These are phyloP conservation scores for Penicillium pancosmium DNA, from an alignment of 495 filamentous ascomycete genomes.

Conservation along the genomic window DNA sequence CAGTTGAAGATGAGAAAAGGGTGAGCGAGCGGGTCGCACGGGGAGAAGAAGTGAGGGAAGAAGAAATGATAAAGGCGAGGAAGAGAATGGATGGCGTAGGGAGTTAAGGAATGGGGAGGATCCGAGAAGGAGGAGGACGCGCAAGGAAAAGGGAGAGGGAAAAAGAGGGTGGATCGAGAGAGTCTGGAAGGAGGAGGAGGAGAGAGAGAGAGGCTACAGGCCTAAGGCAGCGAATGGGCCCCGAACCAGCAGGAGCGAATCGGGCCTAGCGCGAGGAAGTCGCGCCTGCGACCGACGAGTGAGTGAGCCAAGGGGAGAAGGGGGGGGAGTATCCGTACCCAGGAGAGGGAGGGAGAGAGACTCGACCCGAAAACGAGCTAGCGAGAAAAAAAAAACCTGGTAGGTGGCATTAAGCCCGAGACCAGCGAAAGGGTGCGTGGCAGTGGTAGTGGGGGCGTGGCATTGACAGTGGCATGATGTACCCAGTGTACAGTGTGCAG, in stretches of 20 bases:
- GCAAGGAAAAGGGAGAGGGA: constrained; percentile 36
- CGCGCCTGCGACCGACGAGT: constrained; percentile 15
- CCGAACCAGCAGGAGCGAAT: constrained; percentile 24
- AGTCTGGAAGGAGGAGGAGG: constrained; percentile 30
- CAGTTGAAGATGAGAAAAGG: constrained; percentile 30
- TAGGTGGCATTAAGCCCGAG: constrained; percentile 2
- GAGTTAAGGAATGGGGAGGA: constrained; percentile 32
- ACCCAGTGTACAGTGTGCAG: not conserved
- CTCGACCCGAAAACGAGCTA: constrained; percentile 19
- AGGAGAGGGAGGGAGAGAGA: constrained; percentile 8
- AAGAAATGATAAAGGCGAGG: constrained; percentile 31
- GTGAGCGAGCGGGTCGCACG: constrained; percentile 37
- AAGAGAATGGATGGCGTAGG: constrained; percentile 22
- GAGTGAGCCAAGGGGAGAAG: not conserved
- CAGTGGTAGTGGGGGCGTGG: not conserved
- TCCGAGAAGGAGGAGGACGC: constrained; percentile 32
- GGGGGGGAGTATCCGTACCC: constrained; percentile 10
- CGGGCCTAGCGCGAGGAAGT: constrained; percentile 23
- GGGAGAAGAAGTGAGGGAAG: constrained; percentile 35
- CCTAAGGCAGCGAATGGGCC: constrained; percentile 33
- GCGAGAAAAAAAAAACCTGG: constrained; percentile 11
- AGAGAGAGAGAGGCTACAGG: constrained; percentile 25
- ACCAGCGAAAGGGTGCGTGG: not conserved
- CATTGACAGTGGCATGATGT: not conserved
- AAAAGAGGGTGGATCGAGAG: constrained; percentile 32